These are phyloP conservation scores for Pistacia vera DNA, from an alignment of 345 rosid species.

Conservation along the genomic window DNA sequence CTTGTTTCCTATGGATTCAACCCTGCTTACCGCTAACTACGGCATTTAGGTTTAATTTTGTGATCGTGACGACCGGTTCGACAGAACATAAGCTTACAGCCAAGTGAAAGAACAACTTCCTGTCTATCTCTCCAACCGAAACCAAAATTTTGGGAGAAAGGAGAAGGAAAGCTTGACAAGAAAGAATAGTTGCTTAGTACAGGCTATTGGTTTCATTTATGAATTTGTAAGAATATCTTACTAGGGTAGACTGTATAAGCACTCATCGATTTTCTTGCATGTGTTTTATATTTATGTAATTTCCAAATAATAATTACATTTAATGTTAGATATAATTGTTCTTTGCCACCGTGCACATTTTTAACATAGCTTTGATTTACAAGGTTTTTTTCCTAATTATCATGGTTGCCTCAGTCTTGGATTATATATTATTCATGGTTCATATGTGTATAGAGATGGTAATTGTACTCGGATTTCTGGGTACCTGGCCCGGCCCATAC, in stretches of 20 bases:
- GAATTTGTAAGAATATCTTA: no score
- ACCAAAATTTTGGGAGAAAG: no score
- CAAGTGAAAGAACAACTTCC: neutral
- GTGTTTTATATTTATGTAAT: no score
- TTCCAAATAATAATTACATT: no score
- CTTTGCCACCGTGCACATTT: neutral
- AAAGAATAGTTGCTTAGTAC: neutral
- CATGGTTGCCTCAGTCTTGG: neutral
- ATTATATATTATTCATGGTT: slow-evolving; percentile 5
- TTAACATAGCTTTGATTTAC: neutral
- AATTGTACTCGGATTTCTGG: no score
- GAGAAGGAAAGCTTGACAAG: neutral
- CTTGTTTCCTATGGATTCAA: no score
- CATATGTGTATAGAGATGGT: slow-evolving; percentile 36
- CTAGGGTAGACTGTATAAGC: no score
- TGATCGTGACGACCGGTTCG: no score
- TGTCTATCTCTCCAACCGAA: neutral
- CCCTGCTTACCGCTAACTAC: no score
- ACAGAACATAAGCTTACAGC: neutral
- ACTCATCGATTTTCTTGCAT: no score
- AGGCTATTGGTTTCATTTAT: neutral
- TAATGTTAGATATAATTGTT: neutral
- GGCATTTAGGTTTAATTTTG: no score
- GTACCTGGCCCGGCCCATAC: no score
- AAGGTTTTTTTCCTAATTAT: neutral